Evolutionary conservation across 73 alveolate species (phyloP).

Genomic region (Tetrahymena borealis): DNA sequence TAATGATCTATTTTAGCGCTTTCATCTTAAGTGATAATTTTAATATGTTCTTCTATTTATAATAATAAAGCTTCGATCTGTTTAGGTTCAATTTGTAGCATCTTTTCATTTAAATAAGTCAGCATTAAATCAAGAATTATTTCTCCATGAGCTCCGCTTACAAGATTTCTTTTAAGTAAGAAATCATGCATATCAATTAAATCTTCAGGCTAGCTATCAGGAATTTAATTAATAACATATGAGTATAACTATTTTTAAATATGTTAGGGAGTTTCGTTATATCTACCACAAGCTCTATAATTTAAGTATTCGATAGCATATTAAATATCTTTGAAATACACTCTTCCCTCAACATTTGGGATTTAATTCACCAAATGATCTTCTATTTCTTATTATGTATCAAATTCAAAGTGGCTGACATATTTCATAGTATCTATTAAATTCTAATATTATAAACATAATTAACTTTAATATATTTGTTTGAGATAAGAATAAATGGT

Average conservation of each 20-base stretch:
- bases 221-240: neutral
- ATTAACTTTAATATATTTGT: too few species aligned
- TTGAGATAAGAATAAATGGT: neutral
- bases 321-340: slow-evolving; percentile 4
- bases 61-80: neutral
- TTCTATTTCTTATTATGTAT: slow-evolving; percentile 3
- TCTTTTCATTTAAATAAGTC: neutral
- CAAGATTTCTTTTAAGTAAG: neutral
- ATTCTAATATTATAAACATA: neutral
- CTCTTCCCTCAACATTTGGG: neutral
- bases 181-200: neutral
- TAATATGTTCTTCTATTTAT: neutral
- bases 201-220: neutral
- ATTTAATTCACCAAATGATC: slow-evolving; percentile 1
- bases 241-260: neutral
- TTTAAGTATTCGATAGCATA: neutral
- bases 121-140: neutral
- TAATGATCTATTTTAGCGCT: neutral
- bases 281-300: neutral
- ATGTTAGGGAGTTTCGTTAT: neutral
- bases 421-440: neutral
- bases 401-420: neutral
- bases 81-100: neutral
- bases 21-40: neutral
- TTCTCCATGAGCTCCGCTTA: neutral